A percentile compares a stretch with the other conserved stretches of the same genome.
Evolutionary conservation across 345 rosid genomes (phyloP).

Genomic region (Brassica napus): DNA sequence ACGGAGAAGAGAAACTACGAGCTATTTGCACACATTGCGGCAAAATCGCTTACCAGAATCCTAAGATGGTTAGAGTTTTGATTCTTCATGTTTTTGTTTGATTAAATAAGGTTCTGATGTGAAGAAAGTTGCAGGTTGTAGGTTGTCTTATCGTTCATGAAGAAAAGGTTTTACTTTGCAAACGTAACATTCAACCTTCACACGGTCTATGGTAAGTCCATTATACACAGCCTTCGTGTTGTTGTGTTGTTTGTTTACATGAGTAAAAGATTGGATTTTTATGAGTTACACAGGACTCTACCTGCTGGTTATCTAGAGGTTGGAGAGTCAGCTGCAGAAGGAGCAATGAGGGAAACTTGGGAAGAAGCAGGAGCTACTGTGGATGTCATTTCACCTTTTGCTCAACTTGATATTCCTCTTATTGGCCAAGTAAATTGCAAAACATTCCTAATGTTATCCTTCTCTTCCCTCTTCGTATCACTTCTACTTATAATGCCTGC

Average conservation of each 20-base stretch:
- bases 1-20: slow-evolving; percentile 87
- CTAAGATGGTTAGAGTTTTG: slow-evolving; percentile 74
- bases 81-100: not conserved
- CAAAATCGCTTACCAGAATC: slow-evolving; percentile 86
- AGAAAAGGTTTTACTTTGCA: slow-evolving; percentile 87
- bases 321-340: slow-evolving; percentile 95
- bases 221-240: not conserved
- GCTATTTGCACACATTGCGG: slow-evolving; percentile 83
- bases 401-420: slow-evolving; percentile 88
- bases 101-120: not conserved
- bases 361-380: slow-evolving; percentile 95
- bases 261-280: not conserved
- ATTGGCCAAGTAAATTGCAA: slow-evolving; percentile 69
- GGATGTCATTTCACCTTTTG: slow-evolving; percentile 85
- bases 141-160: slow-evolving; percentile 96
- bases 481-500: slow-evolving; percentile 9
- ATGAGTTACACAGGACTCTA: slow-evolving; percentile 66
- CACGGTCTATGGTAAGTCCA: slow-evolving; percentile 60
- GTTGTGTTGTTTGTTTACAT: not conserved
- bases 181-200: slow-evolving; percentile 96
- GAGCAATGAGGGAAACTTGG: slow-evolving; percentile 94
- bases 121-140: slow-evolving; percentile 59
- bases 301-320: slow-evolving; percentile 99
- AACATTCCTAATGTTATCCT: not conserved
- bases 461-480: not conserved